Conservation (phyloP, 768 basidiomycete species). For the Pleurotus sapidus region DNA sequence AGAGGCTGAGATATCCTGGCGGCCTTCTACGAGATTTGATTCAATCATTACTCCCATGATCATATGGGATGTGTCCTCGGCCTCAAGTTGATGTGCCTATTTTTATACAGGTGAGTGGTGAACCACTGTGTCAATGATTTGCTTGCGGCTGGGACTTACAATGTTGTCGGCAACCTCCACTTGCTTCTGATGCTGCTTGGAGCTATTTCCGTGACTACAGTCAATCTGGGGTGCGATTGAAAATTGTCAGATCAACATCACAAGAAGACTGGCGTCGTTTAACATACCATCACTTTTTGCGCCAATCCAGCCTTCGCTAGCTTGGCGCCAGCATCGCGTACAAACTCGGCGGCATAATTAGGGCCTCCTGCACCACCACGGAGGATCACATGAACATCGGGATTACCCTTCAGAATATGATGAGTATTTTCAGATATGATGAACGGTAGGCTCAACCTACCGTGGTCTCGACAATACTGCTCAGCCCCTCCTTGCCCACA, state of each 20-base stretch:
- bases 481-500: conserved; percentile 92
- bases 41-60: conserved; percentile 99
- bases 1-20: conserved; percentile 80
- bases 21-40: conserved; percentile 87
- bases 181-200: conserved; percentile 89
- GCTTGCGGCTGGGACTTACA: conserved; percentile 53
- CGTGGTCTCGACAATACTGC: conserved; percentile 88
- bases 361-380: conserved; percentile 91
- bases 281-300: conserved; percentile 72
- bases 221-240: conserved; percentile 24
- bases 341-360: conserved; percentile 78
- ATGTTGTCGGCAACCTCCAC: conserved; percentile 88
- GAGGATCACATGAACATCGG: conserved; percentile 94
- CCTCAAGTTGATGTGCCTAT: conserved; percentile 52
- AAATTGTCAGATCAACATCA: conserved; percentile 48
- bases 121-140: conserved; percentile 30
- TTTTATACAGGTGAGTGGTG: conserved; percentile 57
- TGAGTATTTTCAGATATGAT: background rate
- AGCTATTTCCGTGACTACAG: conserved; percentile 84
- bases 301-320: conserved; percentile 61
- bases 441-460: background rate
- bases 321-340: conserved; percentile 55
- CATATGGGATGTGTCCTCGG: conserved; percentile 48
- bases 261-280: conserved; percentile 40
- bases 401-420: conserved; percentile 47